These are phyloP conservation scores for Mycena chlorophos DNA, from an alignment of 768 basidiomycete genomes.

Conservation along the genomic window DNA sequence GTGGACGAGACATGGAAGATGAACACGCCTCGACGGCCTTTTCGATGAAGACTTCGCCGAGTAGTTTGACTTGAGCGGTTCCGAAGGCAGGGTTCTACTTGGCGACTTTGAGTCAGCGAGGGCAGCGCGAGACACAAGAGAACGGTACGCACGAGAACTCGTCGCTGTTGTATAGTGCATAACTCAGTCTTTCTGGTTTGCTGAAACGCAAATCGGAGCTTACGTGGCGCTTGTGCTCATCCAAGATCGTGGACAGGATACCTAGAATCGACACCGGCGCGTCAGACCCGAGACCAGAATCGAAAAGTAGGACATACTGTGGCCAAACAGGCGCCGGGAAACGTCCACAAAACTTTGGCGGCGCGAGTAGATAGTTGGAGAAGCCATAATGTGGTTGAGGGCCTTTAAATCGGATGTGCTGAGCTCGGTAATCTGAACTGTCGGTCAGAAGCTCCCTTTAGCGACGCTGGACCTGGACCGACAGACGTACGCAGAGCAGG, in stretches of 20 bases:
- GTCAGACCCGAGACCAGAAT: neutral
- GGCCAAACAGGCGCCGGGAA: neutral
- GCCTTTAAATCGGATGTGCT: neutral
- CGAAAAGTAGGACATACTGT: neutral
- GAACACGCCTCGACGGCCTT: neutral
- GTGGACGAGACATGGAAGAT: neutral
- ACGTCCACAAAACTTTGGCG: neutral
- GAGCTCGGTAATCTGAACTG: neutral
- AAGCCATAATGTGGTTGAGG: neutral
- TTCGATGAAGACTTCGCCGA: neutral
- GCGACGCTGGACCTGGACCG: neutral
- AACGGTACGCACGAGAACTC: neutral
- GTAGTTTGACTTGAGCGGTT: neutral
- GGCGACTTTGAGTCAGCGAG: neutral
- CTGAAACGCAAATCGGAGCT: neutral
- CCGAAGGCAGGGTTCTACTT: neutral
- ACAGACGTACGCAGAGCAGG: constrained; percentile 33
- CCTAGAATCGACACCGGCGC: neutral
- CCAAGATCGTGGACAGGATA: neutral
- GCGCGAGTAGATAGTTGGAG: neutral
- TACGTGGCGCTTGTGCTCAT: neutral
- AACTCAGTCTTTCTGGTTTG: neutral
- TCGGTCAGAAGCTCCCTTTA: neutral
- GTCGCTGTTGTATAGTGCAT: neutral
- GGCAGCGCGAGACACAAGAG: neutral